Evolutionary conservation across 2,329 filamentous ascomycete genomes (phyloP).

Genomic region (Tolypocladium cylindrosporum): DNA sequence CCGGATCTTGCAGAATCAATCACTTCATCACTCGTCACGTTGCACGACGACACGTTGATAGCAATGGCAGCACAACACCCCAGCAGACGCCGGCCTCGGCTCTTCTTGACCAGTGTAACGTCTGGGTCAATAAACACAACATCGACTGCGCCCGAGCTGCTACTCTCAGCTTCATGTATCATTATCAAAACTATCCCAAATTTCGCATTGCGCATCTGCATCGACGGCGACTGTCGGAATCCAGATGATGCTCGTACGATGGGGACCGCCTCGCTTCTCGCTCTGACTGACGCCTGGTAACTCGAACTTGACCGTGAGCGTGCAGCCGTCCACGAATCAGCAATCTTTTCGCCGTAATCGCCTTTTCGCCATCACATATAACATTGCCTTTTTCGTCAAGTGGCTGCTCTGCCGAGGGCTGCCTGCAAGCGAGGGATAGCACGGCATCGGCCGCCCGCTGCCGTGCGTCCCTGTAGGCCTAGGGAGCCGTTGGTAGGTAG

Average conservation of each 20-base stretch:
- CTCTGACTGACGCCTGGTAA: conserved; percentile 18
- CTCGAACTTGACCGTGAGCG: conserved; percentile 21
- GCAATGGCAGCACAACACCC: conserved; percentile 22
- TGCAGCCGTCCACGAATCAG: conserved; percentile 17
- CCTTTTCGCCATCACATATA: conserved; percentile 10
- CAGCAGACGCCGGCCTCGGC: conserved; percentile 23
- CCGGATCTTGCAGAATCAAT: conserved; percentile 29
- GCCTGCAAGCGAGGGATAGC: neutral
- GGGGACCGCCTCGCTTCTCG: conserved; percentile 8
- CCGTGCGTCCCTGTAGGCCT: neutral
- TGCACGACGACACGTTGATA: conserved; percentile 27
- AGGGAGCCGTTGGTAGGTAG: neutral
- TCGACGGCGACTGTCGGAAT: conserved; percentile 16
- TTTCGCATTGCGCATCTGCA: conserved; percentile 14
- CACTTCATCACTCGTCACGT: conserved; percentile 27
- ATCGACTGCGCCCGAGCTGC: conserved; percentile 19
- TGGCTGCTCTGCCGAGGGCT: neutral
- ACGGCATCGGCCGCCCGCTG: neutral
- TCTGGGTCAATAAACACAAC: conserved; percentile 21
- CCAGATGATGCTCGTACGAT: conserved; percentile 7
- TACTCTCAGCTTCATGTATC: conserved; percentile 20
- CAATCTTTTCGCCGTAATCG: conserved; percentile 21
- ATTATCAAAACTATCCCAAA: conserved; percentile 13
- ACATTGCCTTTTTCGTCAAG: neutral
- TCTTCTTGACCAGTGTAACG: conserved; percentile 20